Conservation (phyloP, 225 moss, liverwort and hornwort species). For the Physcomitrellopsis africana region DNA sequence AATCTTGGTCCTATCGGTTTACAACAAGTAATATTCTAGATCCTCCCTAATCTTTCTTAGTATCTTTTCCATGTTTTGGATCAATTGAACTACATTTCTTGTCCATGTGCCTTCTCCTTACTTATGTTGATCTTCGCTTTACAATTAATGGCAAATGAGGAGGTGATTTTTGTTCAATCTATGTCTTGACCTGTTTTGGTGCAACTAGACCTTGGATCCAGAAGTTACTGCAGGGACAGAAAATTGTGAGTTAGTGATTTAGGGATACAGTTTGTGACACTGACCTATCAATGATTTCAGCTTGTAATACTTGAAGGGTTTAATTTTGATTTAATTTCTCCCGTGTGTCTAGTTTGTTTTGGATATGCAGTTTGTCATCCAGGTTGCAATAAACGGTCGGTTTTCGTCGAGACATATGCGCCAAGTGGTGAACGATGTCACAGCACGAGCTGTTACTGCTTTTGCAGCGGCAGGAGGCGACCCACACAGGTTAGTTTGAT, state of each 20-base stretch:
- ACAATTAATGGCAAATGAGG: too few species aligned
- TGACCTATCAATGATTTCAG: conserved; percentile 1
- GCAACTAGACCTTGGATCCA: too few species aligned
- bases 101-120: conserved; percentile 3
- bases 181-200: too few species aligned
- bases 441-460: conserved; percentile 64
- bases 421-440: conserved; percentile 66
- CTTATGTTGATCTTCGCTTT: too few species aligned
- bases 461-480: conserved; percentile 66
- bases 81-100: conserved; percentile 6
- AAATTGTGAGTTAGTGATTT: too few species aligned
- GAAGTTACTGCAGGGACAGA: too few species aligned
- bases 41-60: background rate
- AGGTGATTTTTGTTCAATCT: too few species aligned
- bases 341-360: conserved; percentile 57
- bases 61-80: background rate
- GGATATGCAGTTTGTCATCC: conserved; percentile 71
- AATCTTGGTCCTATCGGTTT: conserved; percentile 80
- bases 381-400: conserved; percentile 62
- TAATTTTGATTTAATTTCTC: background rate
- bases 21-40: conserved; percentile 60
- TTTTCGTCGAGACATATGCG: conserved; percentile 66
- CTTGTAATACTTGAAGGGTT: background rate
- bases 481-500: conserved; percentile 54
- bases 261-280: conserved; percentile 22